These are phyloP conservation scores for Calonectria pteridis DNA, from an alignment of 2,329 filamentous ascomycete species.

Conservation along the genomic window DNA sequence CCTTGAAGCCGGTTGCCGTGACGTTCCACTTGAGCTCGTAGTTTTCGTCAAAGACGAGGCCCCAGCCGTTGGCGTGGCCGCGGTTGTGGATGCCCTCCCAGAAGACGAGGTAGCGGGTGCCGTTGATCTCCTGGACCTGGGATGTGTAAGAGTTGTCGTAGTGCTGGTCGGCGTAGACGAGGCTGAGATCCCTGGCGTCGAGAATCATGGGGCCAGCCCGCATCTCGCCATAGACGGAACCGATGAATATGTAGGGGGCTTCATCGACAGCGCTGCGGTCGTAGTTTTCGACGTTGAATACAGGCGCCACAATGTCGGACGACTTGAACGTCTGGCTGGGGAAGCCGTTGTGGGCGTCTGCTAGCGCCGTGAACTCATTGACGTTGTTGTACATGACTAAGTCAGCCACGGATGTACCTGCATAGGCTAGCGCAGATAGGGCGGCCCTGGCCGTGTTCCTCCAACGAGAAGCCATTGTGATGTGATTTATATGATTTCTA, in stretches of 20 bases:
- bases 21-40: conserved; percentile 55
- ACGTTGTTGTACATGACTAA: conserved; percentile 40
- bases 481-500: neutral
- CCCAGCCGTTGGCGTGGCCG: conserved; percentile 46
- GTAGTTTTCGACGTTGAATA: conserved; percentile 51
- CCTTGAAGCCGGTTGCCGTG: conserved; percentile 50
- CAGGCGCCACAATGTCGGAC: conserved; percentile 48
- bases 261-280: conserved; percentile 42
- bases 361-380: conserved; percentile 44
- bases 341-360: conserved; percentile 41
- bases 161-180: conserved; percentile 53
- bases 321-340: conserved; percentile 51
- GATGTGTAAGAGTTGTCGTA: conserved; percentile 44
- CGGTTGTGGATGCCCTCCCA: conserved; percentile 47
- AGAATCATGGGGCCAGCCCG: conserved; percentile 51
- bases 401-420: conserved; percentile 41
- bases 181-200: conserved; percentile 50
- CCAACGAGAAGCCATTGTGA: conserved; percentile 24
- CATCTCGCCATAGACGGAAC: conserved; percentile 38
- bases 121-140: conserved; percentile 47
- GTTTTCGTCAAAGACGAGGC: conserved; percentile 48
- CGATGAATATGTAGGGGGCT: conserved; percentile 50
- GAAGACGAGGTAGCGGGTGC: conserved; percentile 51
- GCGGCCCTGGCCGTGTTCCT: conserved; percentile 18
- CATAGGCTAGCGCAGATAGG: conserved; percentile 9